These are phyloP conservation scores for Phalaenopsis aphrodite DNA, from an alignment of 106 monocot genomes.

Conservation along the genomic window DNA sequence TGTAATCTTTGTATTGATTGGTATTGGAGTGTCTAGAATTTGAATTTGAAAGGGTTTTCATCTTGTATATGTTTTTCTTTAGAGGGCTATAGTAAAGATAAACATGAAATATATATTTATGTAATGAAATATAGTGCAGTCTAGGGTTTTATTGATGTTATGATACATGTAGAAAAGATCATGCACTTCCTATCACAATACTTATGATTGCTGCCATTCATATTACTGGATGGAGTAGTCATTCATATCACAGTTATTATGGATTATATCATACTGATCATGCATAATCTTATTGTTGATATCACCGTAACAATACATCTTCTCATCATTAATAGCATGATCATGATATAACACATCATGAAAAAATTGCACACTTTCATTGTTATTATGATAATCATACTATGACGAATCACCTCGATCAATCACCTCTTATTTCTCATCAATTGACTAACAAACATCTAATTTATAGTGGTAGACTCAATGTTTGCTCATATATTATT, in stretches of 20 bases:
- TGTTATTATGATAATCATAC: background rate
- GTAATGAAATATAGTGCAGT: background rate
- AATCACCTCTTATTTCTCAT: background rate
- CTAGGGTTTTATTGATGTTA: background rate
- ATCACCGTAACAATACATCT: background rate
- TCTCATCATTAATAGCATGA: background rate
- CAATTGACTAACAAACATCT: too few relatives aligned
- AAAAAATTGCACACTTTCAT: background rate
- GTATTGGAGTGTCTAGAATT: background rate
- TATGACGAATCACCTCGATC: background rate
- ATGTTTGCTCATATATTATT: too few relatives aligned
- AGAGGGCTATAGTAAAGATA: background rate
- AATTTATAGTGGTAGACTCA: too few relatives aligned
- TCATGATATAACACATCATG: background rate
- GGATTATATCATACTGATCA: background rate
- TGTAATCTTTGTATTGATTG: background rate
- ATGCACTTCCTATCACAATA: background rate
- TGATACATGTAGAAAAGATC: background rate
- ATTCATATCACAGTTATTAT: background rate
- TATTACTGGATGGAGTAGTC: background rate
- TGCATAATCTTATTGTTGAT: background rate
- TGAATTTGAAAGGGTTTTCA: background rate
- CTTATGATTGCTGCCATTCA: background rate
- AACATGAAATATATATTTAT: background rate
- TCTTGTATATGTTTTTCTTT: background rate